Percentiles rank a stretch among this genome's conserved stretches.
phyloP scores from a whole-genome alignment of 768 basidiomycete genomes.

The Rubroboletus satanas region DNA sequence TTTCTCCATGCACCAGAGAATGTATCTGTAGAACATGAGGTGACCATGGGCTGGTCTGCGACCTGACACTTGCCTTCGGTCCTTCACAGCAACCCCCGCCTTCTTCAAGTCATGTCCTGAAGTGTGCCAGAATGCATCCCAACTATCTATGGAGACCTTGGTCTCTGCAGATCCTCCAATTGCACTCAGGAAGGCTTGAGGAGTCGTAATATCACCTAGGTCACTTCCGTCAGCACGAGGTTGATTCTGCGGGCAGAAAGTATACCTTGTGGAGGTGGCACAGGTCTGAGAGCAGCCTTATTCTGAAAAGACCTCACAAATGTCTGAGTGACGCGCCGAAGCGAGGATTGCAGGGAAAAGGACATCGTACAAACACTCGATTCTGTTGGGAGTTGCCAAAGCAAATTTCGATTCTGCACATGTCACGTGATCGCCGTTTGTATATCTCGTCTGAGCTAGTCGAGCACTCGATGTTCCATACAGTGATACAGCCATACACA shows the following conservation, averaged over 20 bases:
- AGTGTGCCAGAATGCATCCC: constrained; percentile 70
- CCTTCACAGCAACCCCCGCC: constrained; percentile 61
- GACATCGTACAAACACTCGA: constrained; percentile 17
- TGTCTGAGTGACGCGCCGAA: constrained; percentile 17
- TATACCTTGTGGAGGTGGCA: constrained; percentile 25
- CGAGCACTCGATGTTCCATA: neutral
- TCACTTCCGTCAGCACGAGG: constrained; percentile 5
- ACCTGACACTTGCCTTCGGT: constrained; percentile 55
- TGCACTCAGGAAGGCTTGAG: constrained; percentile 63
- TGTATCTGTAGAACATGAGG: constrained; percentile 50
- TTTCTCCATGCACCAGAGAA: constrained; percentile 83
- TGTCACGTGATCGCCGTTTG: neutral
- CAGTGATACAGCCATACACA: neutral
- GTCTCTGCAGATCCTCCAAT: constrained; percentile 68
- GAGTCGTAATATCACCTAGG: constrained; percentile 50
- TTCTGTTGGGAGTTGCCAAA: neutral
- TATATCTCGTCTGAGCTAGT: neutral
- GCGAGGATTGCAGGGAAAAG: constrained; percentile 15
- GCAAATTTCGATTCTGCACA: neutral
- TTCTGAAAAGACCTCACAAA: constrained; percentile 32
- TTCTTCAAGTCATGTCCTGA: constrained; percentile 56
- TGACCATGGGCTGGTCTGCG: neutral
- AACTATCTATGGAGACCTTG: constrained; percentile 60
- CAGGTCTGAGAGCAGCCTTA: constrained; percentile 19
- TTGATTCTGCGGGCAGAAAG: neutral